Base-by-base conservation (phyloP, 495 filamentous ascomycete genomes). In the Staphylotrichum longicolle region DNA sequence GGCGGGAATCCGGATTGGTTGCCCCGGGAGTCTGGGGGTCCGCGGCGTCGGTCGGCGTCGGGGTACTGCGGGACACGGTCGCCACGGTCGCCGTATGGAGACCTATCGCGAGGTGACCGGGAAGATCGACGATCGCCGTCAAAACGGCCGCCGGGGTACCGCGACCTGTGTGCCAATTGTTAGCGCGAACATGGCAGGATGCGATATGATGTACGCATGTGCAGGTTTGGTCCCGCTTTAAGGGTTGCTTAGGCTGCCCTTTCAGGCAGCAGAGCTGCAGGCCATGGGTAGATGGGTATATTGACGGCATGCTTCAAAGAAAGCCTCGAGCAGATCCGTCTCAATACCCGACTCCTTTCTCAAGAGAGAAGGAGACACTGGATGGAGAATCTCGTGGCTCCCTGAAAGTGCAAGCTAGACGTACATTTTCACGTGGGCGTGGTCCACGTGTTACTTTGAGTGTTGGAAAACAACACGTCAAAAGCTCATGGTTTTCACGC, bases 101-200 rank as follows among this genome's bases (percentile, higher is more conserved):
- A 87, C 48, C 84, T 75, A 57, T 87, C 85, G 62, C 85, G 74
- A 48, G 82, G 76, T 41, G 78, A 79, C 50, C 82, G 79, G 34
- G 79, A 82, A 33, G 78, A 80, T 61, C 79, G 79, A 33, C 77
- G 75, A 41, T 79, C 78, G 63, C 71, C 69, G 58, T 80, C 78
- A 63, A 80, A 82, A 41, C 74, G 66, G 56, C 74, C 74, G 47
- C 73, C 75, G 27, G 64, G 58, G 63, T 80, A 80, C 65, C 79
- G 72, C 41, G 78, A 80, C 70, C 78, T 77, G 68, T 67, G 72
- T 49, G 3, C n/a, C 11, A 15, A 49, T 6, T 5, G 50, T 39
- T 30, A 30, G 56, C 50, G 30, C 5, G 27, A 4, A 50, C 4
- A 30, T 34, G 40, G 41, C 15, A 35, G 20, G 20, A 27, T 27